Base-by-base conservation (phyloP, 2,329 filamentous ascomycete genomes). In the Dactylellina haptotyla region DNA sequence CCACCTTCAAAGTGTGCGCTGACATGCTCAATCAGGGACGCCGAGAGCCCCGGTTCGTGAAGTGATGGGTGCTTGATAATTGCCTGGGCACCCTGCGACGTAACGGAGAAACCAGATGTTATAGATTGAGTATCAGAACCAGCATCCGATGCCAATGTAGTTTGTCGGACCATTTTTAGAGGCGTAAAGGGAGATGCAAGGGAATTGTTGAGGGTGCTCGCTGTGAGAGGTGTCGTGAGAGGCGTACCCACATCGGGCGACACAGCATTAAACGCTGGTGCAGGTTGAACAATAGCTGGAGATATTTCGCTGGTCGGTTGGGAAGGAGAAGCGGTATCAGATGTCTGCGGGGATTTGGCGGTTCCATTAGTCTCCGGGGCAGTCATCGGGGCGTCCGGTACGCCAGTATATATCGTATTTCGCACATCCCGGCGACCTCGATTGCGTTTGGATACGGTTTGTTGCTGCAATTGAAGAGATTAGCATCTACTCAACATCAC, bases 1-100 rank as follows among this genome's bases (percentile, higher is more conserved):
- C 91, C 91, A 32, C 89, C 86, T 65, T 93, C 89, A 79, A 97
- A 96, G 59, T 87, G 88, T 12, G 91, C 91, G 74, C 88, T 95
- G n/a, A 98, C 88, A 0, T 90, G 95, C 81, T 99, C 95, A 56
- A 98, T 90, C 63, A 98, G 86, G 12, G 94, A 98, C 2, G 91
- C 88, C 80, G 92, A 95, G 4, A 99, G 84, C 1, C 95, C 94
- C 0, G 90, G 87, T 8, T 87, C 86, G 59, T 89, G 86, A 81
- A 96, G 85, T 16, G 97, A 93, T 0, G 92, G 89, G 79, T 99
- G 95, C 78, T 88, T 89, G n/a, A 90, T 87, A 3, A 72, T 64
- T 2, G 85, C 85, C 45, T 89, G 83, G 16, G 73, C 62, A 14
- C 70, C 88, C 43, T 94, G 82, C 1, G 93, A 96, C 75, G 92